Percentiles rank a stretch among this genome's conserved stretches.
Evolutionary conservation across 768 basidiomycete species (phyloP).

Genomic region (Lactifluus pinguis): DNA sequence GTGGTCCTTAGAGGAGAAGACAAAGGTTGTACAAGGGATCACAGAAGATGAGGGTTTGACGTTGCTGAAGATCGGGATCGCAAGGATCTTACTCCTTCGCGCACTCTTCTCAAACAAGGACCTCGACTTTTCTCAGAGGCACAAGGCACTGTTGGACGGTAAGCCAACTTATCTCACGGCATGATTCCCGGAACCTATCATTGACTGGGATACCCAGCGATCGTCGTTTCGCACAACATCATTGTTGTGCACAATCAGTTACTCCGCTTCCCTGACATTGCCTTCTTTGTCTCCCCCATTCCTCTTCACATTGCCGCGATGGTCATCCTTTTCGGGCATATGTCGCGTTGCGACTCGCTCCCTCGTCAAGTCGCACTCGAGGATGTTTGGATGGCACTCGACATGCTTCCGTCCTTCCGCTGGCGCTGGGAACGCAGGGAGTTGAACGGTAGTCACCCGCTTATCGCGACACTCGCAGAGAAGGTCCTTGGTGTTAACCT

Average conservation of each 20-base stretch:
- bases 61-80: conserved; percentile 72
- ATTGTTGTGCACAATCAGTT: conserved; percentile 79
- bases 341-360: conserved; percentile 65
- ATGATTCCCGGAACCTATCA: neutral
- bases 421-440: conserved; percentile 92
- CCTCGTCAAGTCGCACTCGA: conserved; percentile 59
- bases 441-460: conserved; percentile 69
- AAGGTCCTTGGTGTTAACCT: conserved; percentile 69
- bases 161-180: conserved; percentile 20
- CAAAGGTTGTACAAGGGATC: conserved; percentile 60
- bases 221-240: conserved; percentile 80
- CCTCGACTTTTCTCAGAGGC: conserved; percentile 52
- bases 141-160: conserved; percentile 75
- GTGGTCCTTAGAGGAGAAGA: conserved; percentile 59
- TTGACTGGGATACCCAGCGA: conserved; percentile 37
- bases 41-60: conserved; percentile 78
- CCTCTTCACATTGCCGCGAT: conserved; percentile 86
- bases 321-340: conserved; percentile 84
- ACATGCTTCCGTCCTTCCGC: conserved; percentile 81
- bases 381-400: conserved; percentile 80
- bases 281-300: conserved; percentile 83
- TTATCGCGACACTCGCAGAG: conserved; percentile 75
- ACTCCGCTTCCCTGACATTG: conserved; percentile 76
- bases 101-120: conserved; percentile 75
- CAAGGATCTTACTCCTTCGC: conserved; percentile 66